A percentile compares a stretch with the other conserved stretches of the same genome.
phyloP scores from a whole-genome alignment of 2,329 filamentous ascomycete genomes.

The Calonectria montana region DNA sequence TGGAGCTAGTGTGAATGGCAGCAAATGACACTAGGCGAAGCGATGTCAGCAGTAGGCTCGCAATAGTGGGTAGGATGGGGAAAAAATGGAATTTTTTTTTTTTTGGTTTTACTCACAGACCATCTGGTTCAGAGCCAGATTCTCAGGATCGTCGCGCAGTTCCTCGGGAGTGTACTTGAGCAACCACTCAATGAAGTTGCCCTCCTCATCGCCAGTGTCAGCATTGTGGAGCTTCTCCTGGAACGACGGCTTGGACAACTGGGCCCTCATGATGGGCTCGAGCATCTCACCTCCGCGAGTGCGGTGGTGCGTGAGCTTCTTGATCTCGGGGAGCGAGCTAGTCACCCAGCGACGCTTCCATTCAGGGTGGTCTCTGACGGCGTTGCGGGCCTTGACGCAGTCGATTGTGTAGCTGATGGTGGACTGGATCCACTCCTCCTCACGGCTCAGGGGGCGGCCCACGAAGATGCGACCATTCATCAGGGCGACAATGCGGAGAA shows the following conservation, averaged over 20 bases:
- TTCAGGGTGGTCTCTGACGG: slow-evolving; percentile 15
- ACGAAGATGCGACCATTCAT: slow-evolving; percentile 24
- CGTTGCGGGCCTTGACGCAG: slow-evolving; percentile 22
- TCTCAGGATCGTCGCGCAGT: slow-evolving; percentile 12
- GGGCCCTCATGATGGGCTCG: slow-evolving; percentile 15
- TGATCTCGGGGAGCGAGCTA: slow-evolving; percentile 15
- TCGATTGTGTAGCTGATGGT: slow-evolving; percentile 23
- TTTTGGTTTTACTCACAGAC: slow-evolving; percentile 5
- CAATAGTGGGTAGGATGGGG: neutral
- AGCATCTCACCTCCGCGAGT: slow-evolving; percentile 21
- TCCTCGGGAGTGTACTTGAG: slow-evolving; percentile 22
- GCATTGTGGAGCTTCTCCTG: slow-evolving; percentile 20
- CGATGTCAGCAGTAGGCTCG: neutral
- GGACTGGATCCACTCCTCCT: slow-evolving; percentile 22
- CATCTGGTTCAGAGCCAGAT: slow-evolving; percentile 24
- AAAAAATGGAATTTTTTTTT: neutral
- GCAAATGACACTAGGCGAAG: slow-evolving; percentile 6
- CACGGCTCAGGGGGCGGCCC: slow-evolving; percentile 19
- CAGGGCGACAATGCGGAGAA: slow-evolving; percentile 20
- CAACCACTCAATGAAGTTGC: slow-evolving; percentile 25
- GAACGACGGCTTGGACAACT: slow-evolving; percentile 17
- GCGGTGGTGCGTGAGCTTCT: slow-evolving; percentile 14
- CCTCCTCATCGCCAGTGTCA: slow-evolving; percentile 16
- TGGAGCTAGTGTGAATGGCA: slow-evolving; percentile 33
- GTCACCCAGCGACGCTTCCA: slow-evolving; percentile 20